Base-by-base conservation (phyloP, 169 alveolate genomes). In the Eimeria zaria region DNA sequence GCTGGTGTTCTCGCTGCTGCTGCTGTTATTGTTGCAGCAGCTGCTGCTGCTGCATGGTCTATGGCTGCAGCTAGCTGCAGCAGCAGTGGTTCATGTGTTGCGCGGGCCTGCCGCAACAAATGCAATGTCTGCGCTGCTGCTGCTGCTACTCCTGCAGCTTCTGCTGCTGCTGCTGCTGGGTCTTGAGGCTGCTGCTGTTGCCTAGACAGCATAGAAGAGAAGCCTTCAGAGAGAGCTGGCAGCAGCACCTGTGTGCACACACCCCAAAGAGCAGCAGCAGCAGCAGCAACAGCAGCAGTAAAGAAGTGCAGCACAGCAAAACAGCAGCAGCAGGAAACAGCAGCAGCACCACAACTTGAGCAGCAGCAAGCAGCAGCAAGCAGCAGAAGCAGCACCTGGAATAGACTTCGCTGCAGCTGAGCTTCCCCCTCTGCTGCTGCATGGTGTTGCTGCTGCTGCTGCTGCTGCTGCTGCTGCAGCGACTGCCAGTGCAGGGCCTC, bases 401-500 rank as follows among this genome's bases (percentile, higher is more conserved):
- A 76, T 1, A 76, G 9, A 16, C 22, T 62, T 30, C 58, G 88
- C 62, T 76, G 88, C 88, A 76, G 39, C 30, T 76, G 8, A 18
- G 88, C 88, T 48, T 76, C 62, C 27, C 41, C 39, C 41, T 76
- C 88, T 48, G 30, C 30, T 44, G 81, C 81, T 71, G 81, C 41
- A 16, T 30, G 81, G 20, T 67, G 44, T 20, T 67, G 44, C 78
- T 24, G 30, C n/a, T 30, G 81, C 48, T 71, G 81, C 81, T 30
- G 81, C 41, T 71, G 53, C 81, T 71, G 53, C 51, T 39, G 51
- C 88, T 33, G 88, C 58, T 76, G 88, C 88, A 76, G 88, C 36
- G 88, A 33, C 62, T 76, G 88, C 88, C 88, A 76, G 88, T 76
- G 88, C 62, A 76, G 58, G 51, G 88, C 88, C 58, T 76, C 88